Percentiles rank a stretch among this genome's conserved stretches.
phyloP scores from a whole-genome alignment of 2,329 filamentous ascomycete genomes.

The Microsporum ferrugineum region DNA sequence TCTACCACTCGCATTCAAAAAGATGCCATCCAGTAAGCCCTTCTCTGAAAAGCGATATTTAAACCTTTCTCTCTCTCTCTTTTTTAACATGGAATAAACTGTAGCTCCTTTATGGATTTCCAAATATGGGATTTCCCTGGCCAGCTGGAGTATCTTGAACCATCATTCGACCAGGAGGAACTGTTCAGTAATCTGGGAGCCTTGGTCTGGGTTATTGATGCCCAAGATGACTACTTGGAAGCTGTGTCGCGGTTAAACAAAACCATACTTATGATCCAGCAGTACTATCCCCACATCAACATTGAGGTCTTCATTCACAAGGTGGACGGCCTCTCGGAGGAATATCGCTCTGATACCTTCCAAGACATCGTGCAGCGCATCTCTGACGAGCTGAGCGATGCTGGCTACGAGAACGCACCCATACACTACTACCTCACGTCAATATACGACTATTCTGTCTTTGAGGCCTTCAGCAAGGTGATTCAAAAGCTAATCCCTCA shows the following conservation, averaged over 20 bases:
- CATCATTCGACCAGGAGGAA: conserved; percentile 78
- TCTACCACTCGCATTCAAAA: conserved; percentile 91
- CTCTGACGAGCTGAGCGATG: conserved; percentile 87
- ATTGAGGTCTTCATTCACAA: conserved; percentile 99
- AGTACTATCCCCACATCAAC: conserved; percentile 84
- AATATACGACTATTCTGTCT: conserved; percentile 97
- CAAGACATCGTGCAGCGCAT: conserved; percentile 94
- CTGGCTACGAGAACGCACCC: conserved; percentile 83
- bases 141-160: conserved; percentile 84
- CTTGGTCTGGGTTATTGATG: conserved; percentile 96
- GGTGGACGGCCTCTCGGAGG: conserved; percentile 91
- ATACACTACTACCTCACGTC: conserved; percentile 93
- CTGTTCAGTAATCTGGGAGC: conserved; percentile 93
- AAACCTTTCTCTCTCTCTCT: neutral
- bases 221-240: conserved; percentile 94
- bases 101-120: conserved; percentile 95
- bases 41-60: neutral
- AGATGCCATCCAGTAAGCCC: conserved; percentile 78
- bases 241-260: conserved; percentile 75
- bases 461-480: conserved; percentile 95
- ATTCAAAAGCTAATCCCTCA: conserved; percentile 96
- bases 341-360: conserved; percentile 92
- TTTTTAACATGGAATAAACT: neutral
- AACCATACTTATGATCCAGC: conserved; percentile 80
- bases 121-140: conserved; percentile 97